A percentile compares a stretch with the other conserved stretches of the same genome.
Evolutionary conservation across 768 basidiomycete genomes (phyloP).

Genomic region (Podaxis sp.): DNA sequence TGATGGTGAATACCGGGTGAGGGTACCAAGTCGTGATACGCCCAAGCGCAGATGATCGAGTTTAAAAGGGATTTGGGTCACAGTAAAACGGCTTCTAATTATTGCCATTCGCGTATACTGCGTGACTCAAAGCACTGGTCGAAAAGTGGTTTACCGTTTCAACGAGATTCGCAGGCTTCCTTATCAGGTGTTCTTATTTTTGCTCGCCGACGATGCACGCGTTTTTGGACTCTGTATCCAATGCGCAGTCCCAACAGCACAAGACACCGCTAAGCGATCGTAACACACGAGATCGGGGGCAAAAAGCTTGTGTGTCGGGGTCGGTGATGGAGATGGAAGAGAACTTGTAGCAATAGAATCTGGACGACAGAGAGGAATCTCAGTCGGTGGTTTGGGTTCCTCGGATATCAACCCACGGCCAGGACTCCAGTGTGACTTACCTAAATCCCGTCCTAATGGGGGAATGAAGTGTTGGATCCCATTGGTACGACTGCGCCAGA

Average conservation of each 20-base stretch:
- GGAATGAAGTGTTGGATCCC: constrained; percentile 19
- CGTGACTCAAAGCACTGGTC: too few relatives aligned
- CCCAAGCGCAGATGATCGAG: constrained; percentile 9
- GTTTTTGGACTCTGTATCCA: neutral
- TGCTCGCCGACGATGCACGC: neutral
- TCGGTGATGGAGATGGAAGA: constrained; percentile 10
- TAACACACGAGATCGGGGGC: neutral
- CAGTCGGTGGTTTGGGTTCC: neutral
- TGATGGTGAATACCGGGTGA: constrained; percentile 23
- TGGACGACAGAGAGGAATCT: neutral
- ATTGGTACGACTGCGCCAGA: constrained; percentile 19
- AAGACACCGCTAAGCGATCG: neutral
- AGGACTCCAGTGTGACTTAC: constrained; percentile 14
- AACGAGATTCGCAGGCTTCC: neutral
- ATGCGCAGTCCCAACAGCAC: neutral
- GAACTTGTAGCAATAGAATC: constrained; percentile 1
- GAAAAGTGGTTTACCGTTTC: too few relatives aligned
- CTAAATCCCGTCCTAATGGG: constrained; percentile 17
- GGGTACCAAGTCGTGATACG: constrained; percentile 24
- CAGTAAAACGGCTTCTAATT: constrained; percentile 18
- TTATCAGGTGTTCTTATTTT: neutral
- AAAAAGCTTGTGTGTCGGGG: neutral
- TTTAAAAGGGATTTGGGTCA: constrained; percentile 10
- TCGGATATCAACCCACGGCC: neutral
- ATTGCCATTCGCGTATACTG: constrained; percentile 18